Base-by-base conservation (phyloP, 768 basidiomycete genomes). In the Chalciporus sphaerocephalus region DNA sequence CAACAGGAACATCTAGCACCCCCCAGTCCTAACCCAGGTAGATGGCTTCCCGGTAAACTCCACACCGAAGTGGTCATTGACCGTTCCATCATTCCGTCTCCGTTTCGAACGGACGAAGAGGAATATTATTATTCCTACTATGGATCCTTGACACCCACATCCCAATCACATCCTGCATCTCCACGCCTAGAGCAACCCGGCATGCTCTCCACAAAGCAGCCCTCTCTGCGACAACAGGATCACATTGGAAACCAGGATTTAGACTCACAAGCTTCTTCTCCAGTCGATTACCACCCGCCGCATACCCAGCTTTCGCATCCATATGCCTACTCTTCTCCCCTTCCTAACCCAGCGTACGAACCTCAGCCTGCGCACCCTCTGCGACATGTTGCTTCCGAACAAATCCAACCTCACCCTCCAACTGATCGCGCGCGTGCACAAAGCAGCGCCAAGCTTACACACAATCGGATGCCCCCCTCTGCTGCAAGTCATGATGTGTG, bases 121-220 rank as follows among this genome's bases (percentile, higher is more conserved):
- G 77, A 78, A 33, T 75, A 74, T 48, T 76, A 75, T 53, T 69
- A 75, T 52, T 73, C 77, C 4, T 76, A 76, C 61, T 79, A 77
- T 56, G 64, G 74, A 10, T 69, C 71, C 5, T 52, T 74, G 12
- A 42, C 66, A 18, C 51, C 50, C 15, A 24, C 52, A 12, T 42
- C 46, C 30, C 48, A 50, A 34, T 48, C 52, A 34, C 28, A 33
- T n/a, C 24, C 49, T 5, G 6, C 42, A 48, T 50, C 49, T 50
- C 54, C 54, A 34, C 39, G 38, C 6, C 40, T 50, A 22, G 54
- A 52, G 41, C 35, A 50, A 42, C 13, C 44, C 34, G 40, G 53
- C 28, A 16, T 37, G 10, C 47, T 55, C 20, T 53, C 59, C 5
- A 47, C 49, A 42, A 48, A 51, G 23, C 42, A 50, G 34, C 48